Evolutionary conservation across 148 eudicot species (phyloP).

Genomic region (Arctostaphylos glauca): DNA sequence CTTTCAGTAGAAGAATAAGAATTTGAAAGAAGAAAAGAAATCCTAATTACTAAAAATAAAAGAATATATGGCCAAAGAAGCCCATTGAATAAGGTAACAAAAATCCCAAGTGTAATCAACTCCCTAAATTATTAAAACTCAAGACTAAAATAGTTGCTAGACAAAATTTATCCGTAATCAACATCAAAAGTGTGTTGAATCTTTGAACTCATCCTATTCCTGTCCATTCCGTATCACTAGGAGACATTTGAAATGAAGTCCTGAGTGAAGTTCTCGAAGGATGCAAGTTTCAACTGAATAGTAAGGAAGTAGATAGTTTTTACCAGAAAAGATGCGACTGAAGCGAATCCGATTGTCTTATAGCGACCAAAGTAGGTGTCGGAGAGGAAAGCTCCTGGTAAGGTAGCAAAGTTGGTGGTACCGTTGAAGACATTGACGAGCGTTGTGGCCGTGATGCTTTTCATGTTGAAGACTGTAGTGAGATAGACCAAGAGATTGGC

Average conservation of each 20-base stretch:
- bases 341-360: background rate
- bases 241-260: background rate
- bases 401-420: constrained; percentile 52
- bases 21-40: background rate
- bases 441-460: constrained; percentile 38
- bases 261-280: background rate
- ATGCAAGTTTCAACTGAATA: background rate
- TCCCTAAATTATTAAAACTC: background rate
- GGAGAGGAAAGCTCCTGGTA: constrained; percentile 50
- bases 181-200: background rate
- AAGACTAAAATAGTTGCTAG: no score
- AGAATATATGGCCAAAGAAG: background rate
- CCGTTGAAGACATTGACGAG: constrained; percentile 57
- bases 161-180: background rate
- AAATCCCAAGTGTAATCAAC: background rate
- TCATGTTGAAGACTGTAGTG: constrained; percentile 60
- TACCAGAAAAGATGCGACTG: constrained; percentile 1
- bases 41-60: background rate
- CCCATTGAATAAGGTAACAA: background rate
- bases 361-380: constrained; percentile 53
- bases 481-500: constrained; percentile 57
- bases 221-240: background rate
- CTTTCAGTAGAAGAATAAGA: background rate
- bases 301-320: background rate
- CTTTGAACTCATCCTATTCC: background rate